A percentile compares a stretch with the other conserved stretches of the same genome.
Evolutionary conservation across 2,329 filamentous ascomycete genomes (phyloP).

Genomic region (Ploettnerulaceae sp.): DNA sequence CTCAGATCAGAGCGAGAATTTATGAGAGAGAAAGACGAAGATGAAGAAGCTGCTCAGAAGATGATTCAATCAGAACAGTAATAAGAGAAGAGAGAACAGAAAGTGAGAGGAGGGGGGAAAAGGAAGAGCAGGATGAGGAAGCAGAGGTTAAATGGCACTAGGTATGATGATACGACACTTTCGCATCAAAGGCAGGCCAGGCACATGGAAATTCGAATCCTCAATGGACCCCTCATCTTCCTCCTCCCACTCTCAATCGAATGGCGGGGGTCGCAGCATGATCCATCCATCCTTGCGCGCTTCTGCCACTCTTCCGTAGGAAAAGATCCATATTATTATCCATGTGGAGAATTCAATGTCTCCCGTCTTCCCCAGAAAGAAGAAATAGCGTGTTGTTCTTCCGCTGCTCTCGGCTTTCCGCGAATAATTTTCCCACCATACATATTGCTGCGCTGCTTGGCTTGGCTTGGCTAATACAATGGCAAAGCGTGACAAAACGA

Average conservation of each 20-base stretch:
- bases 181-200: neutral
- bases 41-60: too few relatives aligned
- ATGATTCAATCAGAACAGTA: neutral
- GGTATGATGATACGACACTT: constrained; percentile 1
- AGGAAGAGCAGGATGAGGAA: too few relatives aligned
- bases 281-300: constrained; percentile 3
- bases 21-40: too few relatives aligned
- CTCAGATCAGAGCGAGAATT: neutral
- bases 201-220: too few relatives aligned
- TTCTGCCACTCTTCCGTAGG: neutral
- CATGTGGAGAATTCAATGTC: neutral
- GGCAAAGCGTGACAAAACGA: too few relatives aligned
- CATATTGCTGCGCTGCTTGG: neutral
- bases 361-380: constrained; percentile 3
- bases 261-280: constrained; percentile 13
- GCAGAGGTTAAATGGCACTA: constrained; percentile 2
- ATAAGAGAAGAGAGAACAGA: neutral
- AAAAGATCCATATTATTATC: constrained; percentile 15
- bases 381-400: neutral
- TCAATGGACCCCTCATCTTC: too few relatives aligned
- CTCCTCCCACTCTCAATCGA: neutral
- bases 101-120: too few relatives aligned
- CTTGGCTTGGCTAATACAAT: too few relatives aligned
- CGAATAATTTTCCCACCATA: constrained; percentile 6
- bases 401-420: constrained; percentile 2